A percentile compares a stretch with the other conserved stretches of the same genome.
Evolutionary conservation across 441 rosid species (phyloP).

Genomic region (Codiaeum variegatum): DNA sequence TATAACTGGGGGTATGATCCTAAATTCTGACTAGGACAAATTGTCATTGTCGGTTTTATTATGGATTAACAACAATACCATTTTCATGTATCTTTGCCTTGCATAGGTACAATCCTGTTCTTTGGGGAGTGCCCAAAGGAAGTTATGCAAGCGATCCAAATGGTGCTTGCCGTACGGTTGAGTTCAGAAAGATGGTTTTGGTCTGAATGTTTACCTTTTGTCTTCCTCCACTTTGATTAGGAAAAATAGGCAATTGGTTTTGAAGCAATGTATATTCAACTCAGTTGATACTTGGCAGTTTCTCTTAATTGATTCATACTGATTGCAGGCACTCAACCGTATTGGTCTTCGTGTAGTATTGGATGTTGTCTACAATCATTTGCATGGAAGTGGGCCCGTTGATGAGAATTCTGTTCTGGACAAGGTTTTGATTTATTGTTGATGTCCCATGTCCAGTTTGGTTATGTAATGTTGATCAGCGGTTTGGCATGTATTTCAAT

Average conservation of each 20-base stretch:
- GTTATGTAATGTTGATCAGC: slow-evolving; percentile 10
- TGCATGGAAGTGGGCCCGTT: slow-evolving; percentile 82
- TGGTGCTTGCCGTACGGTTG: slow-evolving; percentile 69
- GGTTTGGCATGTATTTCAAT: neutral
- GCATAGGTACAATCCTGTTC: slow-evolving; percentile 86
- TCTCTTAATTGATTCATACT: slow-evolving; percentile 19
- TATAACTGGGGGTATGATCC: slow-evolving; percentile 94
- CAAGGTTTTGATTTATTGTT: slow-evolving; percentile 50
- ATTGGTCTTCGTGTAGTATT: slow-evolving; percentile 72
- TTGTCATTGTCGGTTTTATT: slow-evolving; percentile 18
- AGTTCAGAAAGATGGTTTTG: slow-evolving; percentile 97
- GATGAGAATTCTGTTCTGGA: slow-evolving; percentile 83
- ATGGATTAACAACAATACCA: slow-evolving; percentile 15
- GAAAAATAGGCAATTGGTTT: slow-evolving; percentile 13
- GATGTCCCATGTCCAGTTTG: slow-evolving; percentile 7
- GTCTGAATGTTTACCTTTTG: slow-evolving; percentile 28
- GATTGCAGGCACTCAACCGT: slow-evolving; percentile 59
- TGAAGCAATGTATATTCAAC: neutral
- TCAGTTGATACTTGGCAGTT: slow-evolving; percentile 4
- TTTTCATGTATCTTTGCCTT: slow-evolving; percentile 25
- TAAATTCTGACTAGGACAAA: slow-evolving; percentile 10
- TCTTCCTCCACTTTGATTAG: slow-evolving; percentile 7
- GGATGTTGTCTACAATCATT: slow-evolving; percentile 96
- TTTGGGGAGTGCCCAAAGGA: slow-evolving; percentile 98
- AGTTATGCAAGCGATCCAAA: slow-evolving; percentile 84